These are phyloP conservation scores for Daldinia sp. DNA, from an alignment of 2,329 filamentous ascomycete genomes.

Conservation along the genomic window DNA sequence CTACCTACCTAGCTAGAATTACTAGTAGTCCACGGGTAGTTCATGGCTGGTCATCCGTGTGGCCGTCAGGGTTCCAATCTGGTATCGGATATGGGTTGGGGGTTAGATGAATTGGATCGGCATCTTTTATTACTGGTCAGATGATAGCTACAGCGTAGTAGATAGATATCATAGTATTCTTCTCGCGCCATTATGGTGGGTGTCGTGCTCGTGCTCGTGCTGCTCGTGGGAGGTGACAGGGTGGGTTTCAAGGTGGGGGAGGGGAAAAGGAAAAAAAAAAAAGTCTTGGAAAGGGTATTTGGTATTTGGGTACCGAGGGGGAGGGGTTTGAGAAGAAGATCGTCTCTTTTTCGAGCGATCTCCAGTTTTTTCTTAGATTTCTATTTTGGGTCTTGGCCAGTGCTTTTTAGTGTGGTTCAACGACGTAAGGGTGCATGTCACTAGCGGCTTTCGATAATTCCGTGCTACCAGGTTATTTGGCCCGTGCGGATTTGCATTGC, in stretches of 20 bases:
- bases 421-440: slow-evolving; percentile 36
- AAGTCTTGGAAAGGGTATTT: slow-evolving; percentile 8
- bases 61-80: slow-evolving; percentile 30
- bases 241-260: slow-evolving; percentile 24
- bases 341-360: slow-evolving; percentile 6
- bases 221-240: neutral
- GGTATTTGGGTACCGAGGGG: slow-evolving; percentile 12
- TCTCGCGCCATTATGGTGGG: no score
- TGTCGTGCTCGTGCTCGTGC: neutral
- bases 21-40: neutral
- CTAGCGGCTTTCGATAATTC: neutral
- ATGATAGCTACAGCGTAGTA: slow-evolving; percentile 15
- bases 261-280: slow-evolving; percentile 5
- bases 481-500: slow-evolving; percentile 17
- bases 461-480: slow-evolving; percentile 1
- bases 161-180: neutral
- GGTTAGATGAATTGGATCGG: slow-evolving; percentile 28
- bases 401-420: slow-evolving; percentile 23
- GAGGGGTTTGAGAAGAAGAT: slow-evolving; percentile 24
- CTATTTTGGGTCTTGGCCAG: slow-evolving; percentile 33
- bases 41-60: slow-evolving; percentile 35
- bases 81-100: slow-evolving; percentile 27
- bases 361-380: slow-evolving; percentile 26
- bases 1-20: no score
- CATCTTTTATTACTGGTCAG: slow-evolving; percentile 33